Percentiles rank a stretch among this genome's conserved stretches.
Evolutionary conservation across 2,329 filamentous ascomycete genomes (phyloP).

Genomic region (Lasiodiplodia sp.): DNA sequence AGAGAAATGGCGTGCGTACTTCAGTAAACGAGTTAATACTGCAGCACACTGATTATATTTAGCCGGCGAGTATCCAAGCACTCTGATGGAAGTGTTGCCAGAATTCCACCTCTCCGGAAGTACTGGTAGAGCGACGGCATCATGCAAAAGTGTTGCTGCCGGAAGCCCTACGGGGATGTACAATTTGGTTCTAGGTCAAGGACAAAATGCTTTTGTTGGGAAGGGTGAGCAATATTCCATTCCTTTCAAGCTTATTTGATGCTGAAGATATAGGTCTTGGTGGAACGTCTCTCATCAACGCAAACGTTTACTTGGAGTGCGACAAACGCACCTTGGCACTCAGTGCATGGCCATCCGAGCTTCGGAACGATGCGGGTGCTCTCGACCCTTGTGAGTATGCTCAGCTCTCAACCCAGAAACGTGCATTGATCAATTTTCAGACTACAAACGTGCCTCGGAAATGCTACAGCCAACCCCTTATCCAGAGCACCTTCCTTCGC

Average conservation of each 20-base stretch:
- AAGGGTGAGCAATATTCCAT: conserved; percentile 54
- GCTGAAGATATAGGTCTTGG: conserved; percentile 59
- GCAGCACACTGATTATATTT: not conserved
- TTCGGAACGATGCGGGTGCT: conserved; percentile 51
- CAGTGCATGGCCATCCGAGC: conserved; percentile 66
- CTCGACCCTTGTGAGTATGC: conserved; percentile 59
- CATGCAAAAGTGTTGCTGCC: conserved; percentile 53
- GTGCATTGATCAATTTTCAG: conserved; percentile 42
- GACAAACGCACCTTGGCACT: conserved; percentile 62
- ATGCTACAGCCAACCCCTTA: conserved; percentile 68
- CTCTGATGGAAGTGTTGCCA: conserved; percentile 54
- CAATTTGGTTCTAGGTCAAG: conserved; percentile 68
- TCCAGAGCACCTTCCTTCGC: conserved; percentile 63
- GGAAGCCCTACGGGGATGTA: conserved; percentile 69
- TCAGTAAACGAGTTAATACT: not conserved
- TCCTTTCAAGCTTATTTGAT: not conserved
- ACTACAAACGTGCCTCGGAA: conserved; percentile 63
- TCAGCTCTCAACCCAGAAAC: not conserved
- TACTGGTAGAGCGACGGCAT: conserved; percentile 54
- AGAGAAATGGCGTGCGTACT: conserved; percentile 64
- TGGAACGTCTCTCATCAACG: conserved; percentile 71
- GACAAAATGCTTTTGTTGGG: conserved; percentile 68
- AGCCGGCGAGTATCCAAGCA: conserved; percentile 67
- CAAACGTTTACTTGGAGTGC: conserved; percentile 70
- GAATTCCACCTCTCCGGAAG: conserved; percentile 66